Base-by-base conservation (phyloP, 805 yeast species). In the Saturnispora gosingensis region DNA sequence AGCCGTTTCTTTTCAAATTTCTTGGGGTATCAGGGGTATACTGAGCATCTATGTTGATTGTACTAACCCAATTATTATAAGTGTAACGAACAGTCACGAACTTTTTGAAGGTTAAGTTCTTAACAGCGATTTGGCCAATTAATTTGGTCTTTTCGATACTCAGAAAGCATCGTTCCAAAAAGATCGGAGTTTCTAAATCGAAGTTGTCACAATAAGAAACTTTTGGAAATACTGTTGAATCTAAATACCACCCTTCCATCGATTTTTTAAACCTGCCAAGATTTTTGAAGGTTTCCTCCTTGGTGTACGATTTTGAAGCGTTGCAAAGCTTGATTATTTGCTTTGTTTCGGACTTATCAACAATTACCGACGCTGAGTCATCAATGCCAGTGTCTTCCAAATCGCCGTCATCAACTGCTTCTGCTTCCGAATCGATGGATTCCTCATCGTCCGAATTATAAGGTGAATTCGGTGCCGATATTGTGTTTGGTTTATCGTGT, bases 51-150 rank as follows among this genome's bases (percentile, higher is more conserved):
- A 83, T 76, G 62, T 85, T 91, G 42, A 80, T 73, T 22, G 82
- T 78, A 0, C 95, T 82, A 43, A 69, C 70, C 98, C 98, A 90
- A 59, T 74, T 69, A 64, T 91, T 88, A 56, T 81, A 72, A 0
- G 96, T 80, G 67, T 88, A 90, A 50, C 89, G 73, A 15, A 86
- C 75, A 15, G 79, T 75, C 18, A 91, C 84, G 27, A 67, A 62
- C 66, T 90, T 90, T 35, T 79, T 75, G 66, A 73, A 90, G 10
- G 83, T 73, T 4, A 87, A 50, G 68, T 90, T 91, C 60, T 80
- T 78, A 27, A 86, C 97, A 2, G 91, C 86, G 45, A 90, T 72
- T 49, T 81, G 82, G 1, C 97, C 97, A 48, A 78, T 64, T 15
- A 90, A 68, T 51, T 70, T 72, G 53, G 75, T 74, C 57, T 77